Percentiles rank a stretch among this genome's conserved stretches.
Conservation (phyloP, 768 basidiomycete genomes). For the Rhodotorula kratochvilovae region DNA sequence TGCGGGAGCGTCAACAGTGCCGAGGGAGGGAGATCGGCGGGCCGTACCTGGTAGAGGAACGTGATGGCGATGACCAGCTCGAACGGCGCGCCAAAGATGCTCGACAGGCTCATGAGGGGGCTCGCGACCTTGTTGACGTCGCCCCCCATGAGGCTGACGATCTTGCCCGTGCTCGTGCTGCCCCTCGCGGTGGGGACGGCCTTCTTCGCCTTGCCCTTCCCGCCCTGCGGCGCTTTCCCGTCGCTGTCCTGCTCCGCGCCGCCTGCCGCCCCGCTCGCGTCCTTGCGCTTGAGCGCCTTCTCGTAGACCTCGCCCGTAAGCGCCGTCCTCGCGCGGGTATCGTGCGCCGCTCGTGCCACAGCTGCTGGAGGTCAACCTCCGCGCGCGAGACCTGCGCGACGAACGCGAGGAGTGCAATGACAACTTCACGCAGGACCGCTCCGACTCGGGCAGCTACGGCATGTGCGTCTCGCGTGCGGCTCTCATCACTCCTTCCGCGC, state of each 20-base stretch:
- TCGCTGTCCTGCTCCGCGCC: not conserved
- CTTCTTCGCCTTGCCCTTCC: constrained; percentile 12
- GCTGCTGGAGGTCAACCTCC: constrained; percentile 36
- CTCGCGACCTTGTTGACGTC: constrained; percentile 44
- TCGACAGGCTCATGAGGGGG: constrained; percentile 22
- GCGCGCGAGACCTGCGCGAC: constrained; percentile 26
- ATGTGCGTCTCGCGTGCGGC: constrained; percentile 47
- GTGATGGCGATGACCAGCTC: constrained; percentile 28
- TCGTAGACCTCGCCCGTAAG: constrained; percentile 36
- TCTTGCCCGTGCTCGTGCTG: constrained; percentile 23
- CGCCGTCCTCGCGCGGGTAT: constrained; percentile 5
- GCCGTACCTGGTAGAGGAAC: constrained; percentile 32
- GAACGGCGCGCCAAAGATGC: constrained; percentile 32
- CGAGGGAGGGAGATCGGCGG: too few species aligned
- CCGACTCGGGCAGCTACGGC: constrained; percentile 39
- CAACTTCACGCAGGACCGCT: constrained; percentile 60
- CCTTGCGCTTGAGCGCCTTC: constrained; percentile 34
- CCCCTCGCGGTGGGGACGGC: constrained; percentile 36
- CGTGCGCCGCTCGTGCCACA: constrained; percentile 28
- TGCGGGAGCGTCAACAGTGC: too few species aligned
- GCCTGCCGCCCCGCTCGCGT: constrained; percentile 17
- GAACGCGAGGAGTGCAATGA: constrained; percentile 50
- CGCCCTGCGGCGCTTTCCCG: not conserved
- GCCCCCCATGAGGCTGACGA: constrained; percentile 15
- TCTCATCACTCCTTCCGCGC: too few species aligned